Conservation (phyloP, 2,329 filamentous ascomycete species). For the Lasiodiplodia sp. region DNA sequence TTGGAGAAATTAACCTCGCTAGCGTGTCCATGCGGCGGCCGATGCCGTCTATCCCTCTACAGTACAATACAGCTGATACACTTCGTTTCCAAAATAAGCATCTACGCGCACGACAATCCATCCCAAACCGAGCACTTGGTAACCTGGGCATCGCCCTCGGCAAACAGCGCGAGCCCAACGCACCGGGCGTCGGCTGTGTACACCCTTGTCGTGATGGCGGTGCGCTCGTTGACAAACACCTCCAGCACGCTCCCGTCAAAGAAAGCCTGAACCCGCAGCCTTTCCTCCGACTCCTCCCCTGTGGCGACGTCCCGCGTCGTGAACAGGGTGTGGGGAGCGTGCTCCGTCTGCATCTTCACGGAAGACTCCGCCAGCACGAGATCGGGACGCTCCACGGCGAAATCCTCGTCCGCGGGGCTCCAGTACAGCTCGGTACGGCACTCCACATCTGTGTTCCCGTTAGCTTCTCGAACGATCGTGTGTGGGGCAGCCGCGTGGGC, state of each 20-base stretch:
- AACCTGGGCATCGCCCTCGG: constrained; percentile 18
- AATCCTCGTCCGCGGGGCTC: constrained; percentile 47
- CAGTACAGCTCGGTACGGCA: constrained; percentile 51
- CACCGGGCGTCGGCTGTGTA: constrained; percentile 40
- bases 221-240: constrained; percentile 47
- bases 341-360: constrained; percentile 41
- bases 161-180: constrained; percentile 36
- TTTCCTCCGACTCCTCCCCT: constrained; percentile 35
- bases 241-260: constrained; percentile 50
- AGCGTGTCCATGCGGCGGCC: constrained; percentile 5
- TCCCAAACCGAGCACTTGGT: constrained; percentile 18
- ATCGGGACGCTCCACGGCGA: constrained; percentile 49
- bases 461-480: neutral
- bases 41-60: neutral
- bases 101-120: constrained; percentile 10
- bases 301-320: constrained; percentile 34
- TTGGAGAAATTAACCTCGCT: constrained; percentile 1
- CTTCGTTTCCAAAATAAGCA: constrained; percentile 14
- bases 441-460: constrained; percentile 35
- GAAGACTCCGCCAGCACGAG: constrained; percentile 41
- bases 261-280: constrained; percentile 51
- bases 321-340: constrained; percentile 58
- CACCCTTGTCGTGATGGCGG: constrained; percentile 30
- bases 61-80: neutral
- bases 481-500: neutral